Evolutionary conservation across 2,329 filamentous ascomycete species (phyloP), one percentile per base, ranked within the genome.

Genomic region (Clonostachys rosea): DNA sequence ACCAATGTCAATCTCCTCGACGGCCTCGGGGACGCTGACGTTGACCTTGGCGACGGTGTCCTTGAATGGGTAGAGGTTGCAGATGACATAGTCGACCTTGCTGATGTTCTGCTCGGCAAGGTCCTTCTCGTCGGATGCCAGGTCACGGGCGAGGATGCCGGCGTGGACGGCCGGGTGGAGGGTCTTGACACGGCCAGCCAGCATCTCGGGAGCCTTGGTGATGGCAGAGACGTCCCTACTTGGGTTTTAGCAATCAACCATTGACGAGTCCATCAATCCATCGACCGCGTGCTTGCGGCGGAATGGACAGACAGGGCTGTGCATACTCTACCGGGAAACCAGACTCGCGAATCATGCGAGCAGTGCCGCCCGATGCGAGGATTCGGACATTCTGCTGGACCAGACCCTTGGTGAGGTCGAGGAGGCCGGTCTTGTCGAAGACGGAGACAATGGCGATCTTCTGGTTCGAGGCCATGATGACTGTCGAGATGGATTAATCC

Each of bases 61-160:
- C 76, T 96, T 96, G 84, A 99, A 99, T 12, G 94, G 94, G 71
- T 99, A 97, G 47, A 99, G 81, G 74, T 99, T 99, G 86, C 94
- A 97, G 65, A 99, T 87, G 59, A 96, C 90, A 60, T 86, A 95
- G 79, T 95, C 90, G 50, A 96, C 90, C 74, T 95, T 95, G 74
- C 88, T 81, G 67, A 96, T 96, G 71, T 91, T 94, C 73, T 95
- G 90, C 68, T 94, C 88, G 45, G 89, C 90, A 44, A 99, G 85
- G 64, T 99, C 94, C 71, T 96, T 95, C 73, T 97, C 90, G 70
- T 99, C 94, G 13, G 91, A 92, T 56, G 88, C 91, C 56, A 97
- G 86, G 70, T 97, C 85, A 55, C 94, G 89, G 50, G 94, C 94
- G 52, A 99, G 86, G 59, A 99, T 97, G 55, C 88, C 88, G 53